Evolutionary conservation across 768 basidiomycete genomes (phyloP), one percentile per base, ranked within the genome.

Genomic region (Kwoniella mangroviensis): DNA sequence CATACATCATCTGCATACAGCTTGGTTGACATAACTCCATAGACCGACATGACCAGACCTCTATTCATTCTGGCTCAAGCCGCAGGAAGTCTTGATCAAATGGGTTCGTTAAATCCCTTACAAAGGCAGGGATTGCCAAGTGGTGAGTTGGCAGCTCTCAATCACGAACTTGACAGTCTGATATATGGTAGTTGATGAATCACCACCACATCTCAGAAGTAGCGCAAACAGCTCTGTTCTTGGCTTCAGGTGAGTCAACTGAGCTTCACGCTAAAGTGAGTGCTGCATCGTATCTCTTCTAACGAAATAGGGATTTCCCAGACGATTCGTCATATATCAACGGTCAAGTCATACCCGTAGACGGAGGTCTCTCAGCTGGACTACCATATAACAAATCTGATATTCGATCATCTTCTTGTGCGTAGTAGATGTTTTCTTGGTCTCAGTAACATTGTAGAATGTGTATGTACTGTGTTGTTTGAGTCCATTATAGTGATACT

Each of bases 31-130:
- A n/a, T n/a, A 53, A 9, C 21, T 41, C 5, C 5, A 12, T 63
- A 84, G 85, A 98, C 94, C 10, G 91, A 90, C 60, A 97, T 98
- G 93, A 94, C 95, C 2, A 84, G 83, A 58, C 78, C 73, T 21
- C 86, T 90, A 34, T 98, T 98, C 76, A 88, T 91, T 40, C 87
- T 86, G 60, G 94, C 94, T 40, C 88, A 91, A 24, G 81, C 88
- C 67, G 87, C 89, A 26, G 94, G 94, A 9, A 90, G 85, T 19
- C 86, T 84, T 22, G 84, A 84, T 60, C 93, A 90, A 84, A 87
- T 98, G 61, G 94, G 94, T 4, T 88, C 91, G 77, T 84, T 96
- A 63, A 95, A 95, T 80, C 90, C 94, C 10, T 79, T 92, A 68
- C 89, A 91, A 24, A 86, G 94, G 65, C 92, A 89, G 75, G 93